Percentiles rank a stretch among this genome's conserved stretches.
phyloP scores from a whole-genome alignment of 1,139 yeast genomes.

The Sugiyamaella castrensis region DNA sequence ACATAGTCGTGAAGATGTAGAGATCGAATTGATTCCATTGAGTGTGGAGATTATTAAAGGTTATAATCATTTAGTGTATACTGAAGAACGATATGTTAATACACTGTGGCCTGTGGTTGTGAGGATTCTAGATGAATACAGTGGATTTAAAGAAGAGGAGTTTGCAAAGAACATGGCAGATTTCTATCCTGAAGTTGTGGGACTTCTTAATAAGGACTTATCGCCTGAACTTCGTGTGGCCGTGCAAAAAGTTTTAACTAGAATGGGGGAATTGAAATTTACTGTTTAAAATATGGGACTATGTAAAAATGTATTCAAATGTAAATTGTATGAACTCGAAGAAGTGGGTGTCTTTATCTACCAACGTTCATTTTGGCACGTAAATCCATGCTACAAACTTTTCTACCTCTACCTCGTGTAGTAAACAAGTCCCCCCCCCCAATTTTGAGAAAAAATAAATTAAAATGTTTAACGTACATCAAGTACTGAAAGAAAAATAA shows the following conservation, averaged over 20 bases:
- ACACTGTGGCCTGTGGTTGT: slow-evolving; percentile 93
- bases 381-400: no score
- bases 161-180: slow-evolving; percentile 60
- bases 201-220: slow-evolving; percentile 64
- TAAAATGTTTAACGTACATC: no score
- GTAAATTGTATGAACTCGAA: neutral
- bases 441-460: slow-evolving; percentile 1
- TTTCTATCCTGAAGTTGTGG: slow-evolving; percentile 66
- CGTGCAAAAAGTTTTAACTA: slow-evolving; percentile 58
- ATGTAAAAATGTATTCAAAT: slow-evolving; percentile 3
- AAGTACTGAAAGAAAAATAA: neutral
- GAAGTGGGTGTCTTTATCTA: no score
- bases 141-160: slow-evolving; percentile 72
- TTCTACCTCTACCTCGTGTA: no score
- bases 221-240: slow-evolving; percentile 68
- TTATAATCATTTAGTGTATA: slow-evolving; percentile 65
- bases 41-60: slow-evolving; percentile 68
- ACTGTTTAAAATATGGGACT: neutral
- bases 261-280: slow-evolving; percentile 57
- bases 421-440: no score
- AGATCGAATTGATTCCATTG: slow-evolving; percentile 60
- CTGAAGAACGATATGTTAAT: slow-evolving; percentile 70
- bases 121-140: slow-evolving; percentile 78
- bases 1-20: slow-evolving; percentile 44
- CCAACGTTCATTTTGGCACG: no score